These are phyloP conservation scores for Fomes fomentarius DNA, from an alignment of 1,284 basidiomycete species.

Conservation along the genomic window DNA sequence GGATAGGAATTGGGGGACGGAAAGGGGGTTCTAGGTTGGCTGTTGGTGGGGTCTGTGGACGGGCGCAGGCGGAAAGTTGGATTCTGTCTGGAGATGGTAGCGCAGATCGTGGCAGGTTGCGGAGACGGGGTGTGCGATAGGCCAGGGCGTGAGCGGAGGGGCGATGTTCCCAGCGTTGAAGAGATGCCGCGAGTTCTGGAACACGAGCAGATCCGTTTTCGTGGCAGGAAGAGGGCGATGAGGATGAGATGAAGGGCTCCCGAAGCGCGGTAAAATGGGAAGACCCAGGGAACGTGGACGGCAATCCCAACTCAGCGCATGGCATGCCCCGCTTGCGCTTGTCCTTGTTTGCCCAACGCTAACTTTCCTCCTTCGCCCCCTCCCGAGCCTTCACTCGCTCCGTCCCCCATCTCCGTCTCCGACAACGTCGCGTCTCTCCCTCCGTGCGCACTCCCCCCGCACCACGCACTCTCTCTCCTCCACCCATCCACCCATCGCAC, in stretches of 20 bases:
- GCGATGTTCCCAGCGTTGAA: constrained; percentile 16
- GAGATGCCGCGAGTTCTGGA: constrained; percentile 22
- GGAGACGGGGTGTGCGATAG: constrained; percentile 17
- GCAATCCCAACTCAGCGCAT: constrained; percentile 16
- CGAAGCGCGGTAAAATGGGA: constrained; percentile 10
- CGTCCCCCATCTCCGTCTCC: constrained; percentile 26
- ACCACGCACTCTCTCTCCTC: constrained; percentile 9
- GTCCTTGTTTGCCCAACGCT: constrained; percentile 30
- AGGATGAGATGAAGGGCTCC: constrained; percentile 3
- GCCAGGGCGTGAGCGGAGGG: constrained; percentile 6
- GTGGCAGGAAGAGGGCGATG: constrained; percentile 14
- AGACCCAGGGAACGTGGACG: constrained; percentile 10
- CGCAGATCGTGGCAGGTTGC: constrained; percentile 20
- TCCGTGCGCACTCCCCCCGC: constrained; percentile 12
- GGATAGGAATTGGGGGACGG: constrained; percentile 10
- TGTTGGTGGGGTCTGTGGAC: constrained; percentile 4
- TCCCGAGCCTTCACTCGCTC: constrained; percentile 18
- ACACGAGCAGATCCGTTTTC: constrained; percentile 9
- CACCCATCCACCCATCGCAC: constrained; percentile 15
- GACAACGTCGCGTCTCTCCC: constrained; percentile 15
- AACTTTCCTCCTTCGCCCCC: constrained; percentile 13
- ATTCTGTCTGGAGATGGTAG: constrained; percentile 12
- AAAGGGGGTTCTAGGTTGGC: constrained; percentile 9
- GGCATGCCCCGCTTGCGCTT: constrained; percentile 32
- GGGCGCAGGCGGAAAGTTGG: constrained; percentile 9